Evolutionary conservation across 228 moss, liverwort and hornwort species (phyloP).

Genomic region (Sphagnum fallax): DNA sequence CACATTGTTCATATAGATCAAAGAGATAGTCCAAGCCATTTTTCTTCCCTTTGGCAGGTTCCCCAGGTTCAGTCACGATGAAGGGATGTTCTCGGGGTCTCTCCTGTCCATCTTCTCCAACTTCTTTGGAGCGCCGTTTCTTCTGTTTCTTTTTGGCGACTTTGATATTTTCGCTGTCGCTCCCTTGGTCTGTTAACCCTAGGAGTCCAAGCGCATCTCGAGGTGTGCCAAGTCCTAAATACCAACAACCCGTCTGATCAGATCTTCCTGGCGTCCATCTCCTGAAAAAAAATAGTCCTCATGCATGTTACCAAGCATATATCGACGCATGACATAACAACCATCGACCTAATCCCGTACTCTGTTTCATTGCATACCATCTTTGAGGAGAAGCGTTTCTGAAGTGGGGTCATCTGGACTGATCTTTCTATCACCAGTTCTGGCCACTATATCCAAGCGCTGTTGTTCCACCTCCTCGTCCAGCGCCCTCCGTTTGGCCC

Average conservation of each 20-base stretch:
- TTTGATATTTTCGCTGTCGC: constrained; percentile 87
- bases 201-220: constrained; percentile 71
- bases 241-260: not conserved
- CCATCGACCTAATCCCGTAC: not conserved
- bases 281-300: not conserved
- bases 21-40: constrained; percentile 98
- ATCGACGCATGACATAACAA: not conserved
- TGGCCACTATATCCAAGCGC: constrained; percentile 55
- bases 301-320: not conserved
- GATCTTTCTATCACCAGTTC: constrained; percentile 38
- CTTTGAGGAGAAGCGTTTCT: constrained; percentile 41
- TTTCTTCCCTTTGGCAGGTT: constrained; percentile 94
- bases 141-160: constrained; percentile 80
- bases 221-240: constrained; percentile 48
- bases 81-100: constrained; percentile 98
- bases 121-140: constrained; percentile 86
- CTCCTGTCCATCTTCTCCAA: constrained; percentile 96
- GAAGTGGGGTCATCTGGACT: constrained; percentile 37
- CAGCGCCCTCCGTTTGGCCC: constrained; percentile 75
- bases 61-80: constrained; percentile 97
- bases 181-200: constrained; percentile 76
- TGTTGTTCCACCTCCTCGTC: constrained; percentile 93
- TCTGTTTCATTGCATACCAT: constrained; percentile 21
- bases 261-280: too few relatives aligned
- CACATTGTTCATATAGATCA: constrained; percentile 92